phyloP scores from a whole-genome alignment of 78 protist species.

The Dictyostelium brefeldianum region DNA sequence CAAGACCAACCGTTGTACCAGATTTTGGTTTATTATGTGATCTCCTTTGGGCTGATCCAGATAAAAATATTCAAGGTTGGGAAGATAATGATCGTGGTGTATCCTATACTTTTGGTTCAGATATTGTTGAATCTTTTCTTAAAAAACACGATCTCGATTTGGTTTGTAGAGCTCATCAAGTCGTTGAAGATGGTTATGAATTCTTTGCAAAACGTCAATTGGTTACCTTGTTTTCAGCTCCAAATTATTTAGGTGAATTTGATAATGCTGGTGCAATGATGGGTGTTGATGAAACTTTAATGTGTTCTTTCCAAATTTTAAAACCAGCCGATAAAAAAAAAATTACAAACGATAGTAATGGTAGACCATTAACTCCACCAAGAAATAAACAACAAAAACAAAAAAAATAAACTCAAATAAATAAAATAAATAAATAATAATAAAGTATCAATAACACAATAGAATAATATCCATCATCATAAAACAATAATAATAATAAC shows the following conservation, averaged over 20 bases:
- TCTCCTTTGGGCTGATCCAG: conserved; percentile 99
- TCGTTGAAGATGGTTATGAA: conserved; percentile 99
- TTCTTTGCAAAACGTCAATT: conserved; percentile 98
- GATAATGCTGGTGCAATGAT: conserved; percentile 99
- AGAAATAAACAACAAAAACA: conserved; percentile 75
- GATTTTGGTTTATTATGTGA: conserved; percentile 99
- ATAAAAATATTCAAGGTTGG: conserved; percentile 96
- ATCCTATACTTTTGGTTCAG: conserved; percentile 98
- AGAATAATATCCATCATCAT: neutral
- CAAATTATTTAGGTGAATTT: conserved; percentile 99
- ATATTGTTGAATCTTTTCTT: conserved; percentile 95
- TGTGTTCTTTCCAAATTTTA: conserved; percentile 99
- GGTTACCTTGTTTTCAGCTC: conserved; percentile 99
- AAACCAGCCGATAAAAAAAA: conserved; percentile 96
- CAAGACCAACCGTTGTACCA: conserved; percentile 99
- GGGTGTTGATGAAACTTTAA: conserved; percentile 98
- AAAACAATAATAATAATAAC: neutral
- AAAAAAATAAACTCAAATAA: conserved; percentile 16
- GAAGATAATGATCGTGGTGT: conserved; percentile 99
- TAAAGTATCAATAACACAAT: neutral
- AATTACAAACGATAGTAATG: conserved; percentile 47
- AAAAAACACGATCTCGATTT: conserved; percentile 97
- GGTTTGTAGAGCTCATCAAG: conserved; percentile 99
- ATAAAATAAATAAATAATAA: neutral
- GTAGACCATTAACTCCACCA: conserved; percentile 85